Evolutionary conservation across 140 eudicot species (phyloP), one percentile per base, ranked within the genome.

Genomic region (Senecio squalidus): DNA sequence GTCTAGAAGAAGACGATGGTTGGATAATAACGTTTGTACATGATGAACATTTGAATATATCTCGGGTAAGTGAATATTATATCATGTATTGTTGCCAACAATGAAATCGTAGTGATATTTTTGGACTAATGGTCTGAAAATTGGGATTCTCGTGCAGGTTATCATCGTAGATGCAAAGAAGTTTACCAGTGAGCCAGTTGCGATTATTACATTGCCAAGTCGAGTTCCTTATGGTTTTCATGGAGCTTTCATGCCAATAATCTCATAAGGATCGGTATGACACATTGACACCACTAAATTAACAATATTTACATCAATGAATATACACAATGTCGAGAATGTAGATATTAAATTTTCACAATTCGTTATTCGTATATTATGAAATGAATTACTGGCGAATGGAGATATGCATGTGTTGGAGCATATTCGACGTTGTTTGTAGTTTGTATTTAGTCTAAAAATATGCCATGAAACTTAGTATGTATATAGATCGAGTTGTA

Each of bases 191-290:
- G 81, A 80, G 45, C 84, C 95, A 0, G 73, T 83, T 26, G 84
- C 82, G 22, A 64, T 23, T 41, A 73, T 86, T 18, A 73, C 79
- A 10, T 64, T 83, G 66, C 82, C 89, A 22, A 23, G 53, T 27
- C 74, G 88, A 69, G 95, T 86, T 31, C 95, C 95, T 3, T 86
- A 80, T 56, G 95, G 95, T 60, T 86, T 86, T 67, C 95, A 86
- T 72, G 92, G 92, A 58, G 77, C 89, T 55, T 85, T 73, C 71
- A 66, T 85, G 73, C 66, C 81, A 34, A 10, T 65, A 33, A 43
- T 10, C 46, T 53, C 23, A 23, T 64, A 55, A 36, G 22, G 49
- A 20, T 4, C 4, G 43, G 20, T 43, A 43, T n/a, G n/a, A n/a
- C n/a, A n/a, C n/a, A n/a, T n/a, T n/a, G n/a, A n/a, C n/a, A n/a